Evolutionary conservation across 805 yeast species (phyloP), one percentile per base, ranked within the genome.

Genomic region (Candida easanensis): DNA sequence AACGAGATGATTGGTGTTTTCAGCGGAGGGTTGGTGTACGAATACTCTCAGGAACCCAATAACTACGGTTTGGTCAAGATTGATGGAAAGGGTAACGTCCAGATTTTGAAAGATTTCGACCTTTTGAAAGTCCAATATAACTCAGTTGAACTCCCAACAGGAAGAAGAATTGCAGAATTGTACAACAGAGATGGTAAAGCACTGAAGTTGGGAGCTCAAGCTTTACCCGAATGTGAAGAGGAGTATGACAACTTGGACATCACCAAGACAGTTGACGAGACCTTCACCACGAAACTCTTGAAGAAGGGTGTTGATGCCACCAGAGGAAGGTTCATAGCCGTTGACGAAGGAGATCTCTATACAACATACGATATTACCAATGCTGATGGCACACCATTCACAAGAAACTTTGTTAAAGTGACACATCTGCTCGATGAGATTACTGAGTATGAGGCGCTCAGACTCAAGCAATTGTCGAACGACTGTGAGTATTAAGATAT

Each of bases 21-120:
- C 58, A 77, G 88, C 43, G 97, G 97, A 7, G 97, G 98, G 32
- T 73, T 93, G 52, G 95, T 89, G 25, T 91, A 91, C 67, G 97
- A 91, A 68, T 91, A 83, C 66, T 77, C 93, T 4, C 76, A 84
- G 55, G 97, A 88, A 65, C 72, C 73, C 20, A 79, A 82, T 60
- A 69, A 85, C 56, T 91, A 88, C 63, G 98, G 98, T 18, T 72
- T 91, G 44, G 98, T 91, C 38, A 62, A 75, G 42, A 70, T 88
- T 48, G 63, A 63, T 25, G 62, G 65, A 36, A 68, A 67, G 45
- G 64, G 70, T 17, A 57, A 71, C 13, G 81, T 85, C 36, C 62
- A 74, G 19, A 64, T 77, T 32, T 66, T 74, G 41, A 55, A 66
- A 1, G 98, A 90, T 66, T 91, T 57, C 61, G 56, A 62, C 37